Base-by-base conservation (phyloP, 768 basidiomycete genomes). In the Pisolithus tinctorius region DNA sequence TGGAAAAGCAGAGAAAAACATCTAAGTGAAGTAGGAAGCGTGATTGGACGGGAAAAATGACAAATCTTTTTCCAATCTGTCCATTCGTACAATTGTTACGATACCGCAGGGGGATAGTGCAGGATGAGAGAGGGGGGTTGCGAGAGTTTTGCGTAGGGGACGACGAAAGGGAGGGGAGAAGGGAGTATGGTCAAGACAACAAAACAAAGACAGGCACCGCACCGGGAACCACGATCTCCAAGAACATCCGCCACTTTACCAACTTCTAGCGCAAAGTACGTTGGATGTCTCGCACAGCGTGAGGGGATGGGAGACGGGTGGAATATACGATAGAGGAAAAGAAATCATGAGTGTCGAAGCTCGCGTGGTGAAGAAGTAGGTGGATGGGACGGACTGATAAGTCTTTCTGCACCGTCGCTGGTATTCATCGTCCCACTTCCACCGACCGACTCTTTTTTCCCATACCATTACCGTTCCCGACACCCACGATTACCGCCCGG, bases 341-440 rank as follows among this genome's bases (percentile, higher is more conserved):
- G 46, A 56, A 55, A 47, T 58, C 60, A 60, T 69, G 66, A 34
- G 34, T 34, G 34, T 4, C 13, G 34, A 34, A 13, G 34, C 11
- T 34, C 34, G 34, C 34, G 34, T 48, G 39, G 26, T 51, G 51
- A 62, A 58, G 55, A 63, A 51, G 58, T 48, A 61, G 63, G 67
- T 68, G 57, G 64, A 59, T 55, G 60, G 66, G 66, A 67, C 66
- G 68, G 66, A 67, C 66, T 67, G 59, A 48, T 67, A 56, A 61
- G 67, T 65, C 17, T 23, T 11, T 34, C 67, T 63, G 65, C 63
- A 57, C 56, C 62, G 49, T 57, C 60, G 41, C 47, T 43, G 40
- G 25, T 43, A 31, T 27, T 37, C 31, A 16, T 31, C 34, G 36
- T 37, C 34, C 11, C 4, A 34, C 34, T 34, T 14, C 34, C 34